phyloP scores from a whole-genome alignment of 768 basidiomycete species.

The Amanita pallidorosea region DNA sequence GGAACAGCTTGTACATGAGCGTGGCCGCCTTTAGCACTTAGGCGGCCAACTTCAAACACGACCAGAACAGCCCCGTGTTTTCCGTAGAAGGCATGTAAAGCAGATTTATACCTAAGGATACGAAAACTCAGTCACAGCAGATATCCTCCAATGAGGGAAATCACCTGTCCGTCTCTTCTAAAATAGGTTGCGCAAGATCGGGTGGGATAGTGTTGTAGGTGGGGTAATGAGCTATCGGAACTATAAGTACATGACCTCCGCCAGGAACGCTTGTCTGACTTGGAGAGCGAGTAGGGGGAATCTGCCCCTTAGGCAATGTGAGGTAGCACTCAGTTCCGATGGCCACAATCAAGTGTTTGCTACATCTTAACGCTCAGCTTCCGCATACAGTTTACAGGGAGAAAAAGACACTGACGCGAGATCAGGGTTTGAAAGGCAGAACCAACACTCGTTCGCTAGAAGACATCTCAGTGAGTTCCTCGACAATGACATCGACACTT shows the following conservation, averaged over 20 bases:
- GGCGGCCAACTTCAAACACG: constrained; percentile 79
- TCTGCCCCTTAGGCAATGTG: constrained; percentile 93
- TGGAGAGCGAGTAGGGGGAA: constrained; percentile 67
- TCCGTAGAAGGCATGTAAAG: constrained; percentile 62
- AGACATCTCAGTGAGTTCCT: constrained; percentile 2
- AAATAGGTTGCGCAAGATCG: constrained; percentile 64
- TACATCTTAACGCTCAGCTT: constrained; percentile 17
- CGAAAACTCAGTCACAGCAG: not conserved
- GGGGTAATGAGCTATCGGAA: constrained; percentile 89
- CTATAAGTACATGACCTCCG: constrained; percentile 90
- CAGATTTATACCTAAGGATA: constrained; percentile 58
- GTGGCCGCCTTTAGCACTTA: constrained; percentile 83
- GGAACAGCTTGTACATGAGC: constrained; percentile 88
- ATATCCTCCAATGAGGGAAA: not conserved
- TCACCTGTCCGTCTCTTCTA: constrained; percentile 74
- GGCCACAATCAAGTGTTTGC: constrained; percentile 91
- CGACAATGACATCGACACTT: constrained; percentile 18
- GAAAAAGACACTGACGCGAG: constrained; percentile 49
- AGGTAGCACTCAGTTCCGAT: constrained; percentile 93
- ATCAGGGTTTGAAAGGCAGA: constrained; percentile 91
- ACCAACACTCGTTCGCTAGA: constrained; percentile 92
- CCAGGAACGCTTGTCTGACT: constrained; percentile 64
- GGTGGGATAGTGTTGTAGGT: constrained; percentile 75
- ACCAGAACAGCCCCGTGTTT: constrained; percentile 61
- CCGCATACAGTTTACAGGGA: constrained; percentile 2